These are phyloP conservation scores for Phytophthora palmivora DNA, from an alignment of 352 stramenopile genomes.

Conservation along the genomic window DNA sequence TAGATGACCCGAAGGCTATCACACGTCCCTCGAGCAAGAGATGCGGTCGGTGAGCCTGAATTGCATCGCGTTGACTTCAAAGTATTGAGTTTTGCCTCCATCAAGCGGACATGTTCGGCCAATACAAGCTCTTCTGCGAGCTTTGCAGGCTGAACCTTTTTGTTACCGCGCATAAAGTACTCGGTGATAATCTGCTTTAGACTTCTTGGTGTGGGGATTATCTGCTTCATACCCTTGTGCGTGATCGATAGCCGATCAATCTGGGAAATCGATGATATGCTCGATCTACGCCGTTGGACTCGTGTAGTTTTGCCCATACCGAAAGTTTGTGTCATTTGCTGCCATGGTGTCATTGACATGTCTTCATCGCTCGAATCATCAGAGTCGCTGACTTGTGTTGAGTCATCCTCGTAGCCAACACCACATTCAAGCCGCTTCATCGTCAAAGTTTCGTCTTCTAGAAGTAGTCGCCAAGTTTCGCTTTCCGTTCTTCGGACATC, in stretches of 20 bases:
- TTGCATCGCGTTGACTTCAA: conserved; percentile 35
- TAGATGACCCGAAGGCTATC: conserved; percentile 59
- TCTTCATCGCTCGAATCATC: conserved; percentile 80
- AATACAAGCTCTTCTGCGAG: conserved; percentile 32
- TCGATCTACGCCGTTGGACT: conserved; percentile 53
- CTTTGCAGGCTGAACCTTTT: conserved; percentile 67
- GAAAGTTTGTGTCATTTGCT: conserved; percentile 88
- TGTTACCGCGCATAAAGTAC: conserved; percentile 69
- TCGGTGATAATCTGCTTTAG: conserved; percentile 72
- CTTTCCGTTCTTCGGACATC: not conserved
- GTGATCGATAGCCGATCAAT: conserved; percentile 64
- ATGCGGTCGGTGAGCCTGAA: conserved; percentile 6
- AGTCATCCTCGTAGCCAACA: conserved; percentile 80
- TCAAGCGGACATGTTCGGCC: conserved; percentile 41
- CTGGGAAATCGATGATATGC: conserved; percentile 70
- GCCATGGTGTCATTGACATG: conserved; percentile 83
- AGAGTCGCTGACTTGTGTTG: conserved; percentile 85
- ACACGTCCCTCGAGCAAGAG: not conserved
- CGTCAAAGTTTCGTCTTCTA: conserved; percentile 51
- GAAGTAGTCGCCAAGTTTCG: conserved; percentile 35
- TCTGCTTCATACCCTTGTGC: conserved; percentile 59
- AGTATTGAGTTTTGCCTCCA: conserved; percentile 40
- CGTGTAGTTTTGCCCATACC: conserved; percentile 62
- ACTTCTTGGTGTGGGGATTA: conserved; percentile 53
- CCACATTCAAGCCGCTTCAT: conserved; percentile 81